These are phyloP conservation scores for Hymenoscyphus linearis DNA, from an alignment of 2,329 filamentous ascomycete genomes.

Conservation along the genomic window DNA sequence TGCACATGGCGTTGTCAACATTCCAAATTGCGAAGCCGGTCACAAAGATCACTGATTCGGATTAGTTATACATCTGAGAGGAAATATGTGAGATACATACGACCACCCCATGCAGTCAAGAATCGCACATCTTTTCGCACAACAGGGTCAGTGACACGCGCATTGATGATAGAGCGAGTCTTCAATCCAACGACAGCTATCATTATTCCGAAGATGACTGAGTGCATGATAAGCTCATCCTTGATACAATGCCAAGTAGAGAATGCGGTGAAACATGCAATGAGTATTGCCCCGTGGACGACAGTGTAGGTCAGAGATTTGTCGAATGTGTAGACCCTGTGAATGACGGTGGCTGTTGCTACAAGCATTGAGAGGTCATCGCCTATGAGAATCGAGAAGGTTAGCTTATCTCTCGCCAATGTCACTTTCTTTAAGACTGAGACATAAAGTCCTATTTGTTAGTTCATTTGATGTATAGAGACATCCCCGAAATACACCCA, in stretches of 20 bases:
- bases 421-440: not conserved
- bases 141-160: slow-evolving; percentile 19
- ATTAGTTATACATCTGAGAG: not conserved
- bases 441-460: not conserved
- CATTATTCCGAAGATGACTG: slow-evolving; percentile 26
- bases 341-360: slow-evolving; percentile 46
- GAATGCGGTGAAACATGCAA: slow-evolving; percentile 36
- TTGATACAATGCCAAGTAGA: slow-evolving; percentile 35
- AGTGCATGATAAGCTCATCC: slow-evolving; percentile 26
- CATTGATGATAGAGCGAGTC: slow-evolving; percentile 27
- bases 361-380: slow-evolving; percentile 58
- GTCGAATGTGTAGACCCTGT: slow-evolving; percentile 42
- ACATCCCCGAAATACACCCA: not conserved
- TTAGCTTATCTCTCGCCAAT: not conserved
- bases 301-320: slow-evolving; percentile 40
- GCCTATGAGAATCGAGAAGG: slow-evolving; percentile 21
- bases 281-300: slow-evolving; percentile 37
- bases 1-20: slow-evolving; percentile 50
- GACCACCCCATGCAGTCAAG: slow-evolving; percentile 22
- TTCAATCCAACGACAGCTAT: slow-evolving; percentile 21
- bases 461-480: not conserved
- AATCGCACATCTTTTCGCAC: slow-evolving; percentile 24
- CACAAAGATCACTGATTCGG: slow-evolving; percentile 32
- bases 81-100: slow-evolving; percentile 13
- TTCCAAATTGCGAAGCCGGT: slow-evolving; percentile 51